These are phyloP conservation scores for Rhodotorula glutinis DNA, from an alignment of 1,284 basidiomycete genomes.

Conservation along the genomic window DNA sequence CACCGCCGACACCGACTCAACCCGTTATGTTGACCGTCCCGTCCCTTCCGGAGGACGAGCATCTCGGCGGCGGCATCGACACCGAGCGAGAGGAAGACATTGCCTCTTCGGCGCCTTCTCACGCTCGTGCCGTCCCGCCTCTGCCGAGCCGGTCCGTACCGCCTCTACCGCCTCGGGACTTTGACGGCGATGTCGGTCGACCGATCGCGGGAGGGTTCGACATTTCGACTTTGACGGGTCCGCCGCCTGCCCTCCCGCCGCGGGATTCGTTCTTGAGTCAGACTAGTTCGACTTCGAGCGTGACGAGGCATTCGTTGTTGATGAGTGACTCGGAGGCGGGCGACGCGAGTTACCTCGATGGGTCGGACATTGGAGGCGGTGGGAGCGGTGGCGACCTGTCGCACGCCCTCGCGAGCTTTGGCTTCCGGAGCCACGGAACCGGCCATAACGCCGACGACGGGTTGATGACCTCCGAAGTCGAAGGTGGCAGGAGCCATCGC, in stretches of 20 bases:
- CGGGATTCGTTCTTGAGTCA: not conserved
- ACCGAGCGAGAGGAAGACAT: too few relatives aligned
- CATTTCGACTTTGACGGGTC: not conserved
- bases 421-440: not conserved
- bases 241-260: constrained; percentile 4
- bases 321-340: not conserved
- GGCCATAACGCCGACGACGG: not conserved
- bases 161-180: not conserved
- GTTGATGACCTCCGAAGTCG: not conserved
- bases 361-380: not conserved
- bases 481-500: not conserved
- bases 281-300: not conserved
- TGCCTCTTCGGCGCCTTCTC: not conserved
- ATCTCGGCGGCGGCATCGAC: not conserved
- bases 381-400: not conserved
- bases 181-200: too few relatives aligned
- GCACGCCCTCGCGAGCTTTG: not conserved
- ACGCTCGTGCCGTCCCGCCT: not conserved
- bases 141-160: not conserved
- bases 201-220: too few relatives aligned
- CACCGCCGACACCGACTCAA: constrained; percentile 1
- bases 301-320: constrained; percentile 1
- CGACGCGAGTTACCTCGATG: not conserved
- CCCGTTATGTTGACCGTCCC: not conserved
- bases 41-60: not conserved